Base-by-base conservation (phyloP, 2,329 filamentous ascomycete genomes). In the Harringtonia aguacate region DNA sequence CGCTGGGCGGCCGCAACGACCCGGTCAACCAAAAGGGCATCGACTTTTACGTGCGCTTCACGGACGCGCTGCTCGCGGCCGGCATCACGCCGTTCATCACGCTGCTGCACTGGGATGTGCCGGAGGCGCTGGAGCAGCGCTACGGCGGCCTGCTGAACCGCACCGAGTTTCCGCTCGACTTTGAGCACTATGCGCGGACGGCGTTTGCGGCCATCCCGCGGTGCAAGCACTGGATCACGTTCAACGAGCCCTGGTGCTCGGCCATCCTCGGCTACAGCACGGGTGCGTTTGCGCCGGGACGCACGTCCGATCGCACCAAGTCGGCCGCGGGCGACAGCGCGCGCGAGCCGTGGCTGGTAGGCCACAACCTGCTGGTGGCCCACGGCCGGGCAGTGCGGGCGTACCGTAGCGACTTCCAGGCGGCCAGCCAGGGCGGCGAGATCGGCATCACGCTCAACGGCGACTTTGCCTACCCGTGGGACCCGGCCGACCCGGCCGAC, bases 371-470 rank as follows among this genome's bases (percentile, higher is more conserved):
- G 46, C 71, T 94, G 31, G 65, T 94, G 43, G 85, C 86, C 17
- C 87, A 94, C 58, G 87, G 79, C 7, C 72, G 79, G 27, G 86
- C 84, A 2, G 86, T 92, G 45, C 88, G 87, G 68, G 74, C 79
- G 14, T 94, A 90, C 64, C 77, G 86, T 41, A 81, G 86, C 15
- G 83, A 92, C 45, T 92, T 89, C 69, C 86, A 90, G 66, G 61
- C 72, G 17, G 22, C 35, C 27, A 74, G 69, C 46, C 67, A 82
- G 55, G 77, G 78, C 39, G 86, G 86, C 35, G 73, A 87, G 62
- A 92, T 94, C 56, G 87, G 84, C 36, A 94, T 94, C 60, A 92
- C 86, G 17, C 72, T 94, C 47, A 94, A 94, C 59, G 87, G 86
- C 48, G 86, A 94, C 60, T 85, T 78, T 68, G 77, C 77, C 18